Percentiles rank a stretch among this genome's conserved stretches.
phyloP scores from a whole-genome alignment of 352 stramenopile genomes.

The Saprolegnia diclina region DNA sequence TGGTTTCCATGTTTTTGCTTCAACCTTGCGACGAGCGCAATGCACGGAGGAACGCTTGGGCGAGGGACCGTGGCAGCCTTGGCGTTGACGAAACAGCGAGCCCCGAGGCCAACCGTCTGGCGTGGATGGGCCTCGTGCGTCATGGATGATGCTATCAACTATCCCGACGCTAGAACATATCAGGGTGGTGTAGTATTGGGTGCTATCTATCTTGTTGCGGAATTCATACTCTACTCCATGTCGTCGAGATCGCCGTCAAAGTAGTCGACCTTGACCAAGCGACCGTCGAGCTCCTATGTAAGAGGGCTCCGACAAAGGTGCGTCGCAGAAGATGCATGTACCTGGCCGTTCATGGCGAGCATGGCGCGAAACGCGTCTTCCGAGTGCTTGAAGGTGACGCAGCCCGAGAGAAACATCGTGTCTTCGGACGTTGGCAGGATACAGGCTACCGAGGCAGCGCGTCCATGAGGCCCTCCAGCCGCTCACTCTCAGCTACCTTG shows the following conservation, averaged over 20 bases:
- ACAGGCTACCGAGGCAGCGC: not conserved
- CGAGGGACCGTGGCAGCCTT: no score
- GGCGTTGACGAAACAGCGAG: not conserved
- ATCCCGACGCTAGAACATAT: not conserved
- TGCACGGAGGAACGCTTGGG: no score
- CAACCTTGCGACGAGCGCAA: not conserved
- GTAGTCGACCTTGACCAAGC: conserved; percentile 26
- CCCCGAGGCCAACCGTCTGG: not conserved
- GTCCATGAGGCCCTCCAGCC: not conserved
- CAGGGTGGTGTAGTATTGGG: not conserved
- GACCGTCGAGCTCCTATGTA: conserved; percentile 20
- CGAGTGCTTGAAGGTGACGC: conserved; percentile 23
- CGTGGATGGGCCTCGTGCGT: no score
- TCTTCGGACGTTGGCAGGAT: conserved; percentile 10
- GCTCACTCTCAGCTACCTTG: conserved; percentile 2
- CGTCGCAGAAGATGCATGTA: not conserved
- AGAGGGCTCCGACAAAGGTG: not conserved
- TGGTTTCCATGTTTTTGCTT: conserved; percentile 3
- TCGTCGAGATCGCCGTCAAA: conserved; percentile 11
- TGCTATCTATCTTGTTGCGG: not conserved
- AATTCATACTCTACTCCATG: not conserved
- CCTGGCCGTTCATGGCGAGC: conserved; percentile 25
- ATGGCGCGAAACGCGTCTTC: conserved; percentile 24
- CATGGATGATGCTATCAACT: no score
- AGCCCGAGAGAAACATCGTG: conserved; percentile 16